Conservation (phyloP, 352 stramenopile species). For the Phytopythium oedochilum region DNA sequence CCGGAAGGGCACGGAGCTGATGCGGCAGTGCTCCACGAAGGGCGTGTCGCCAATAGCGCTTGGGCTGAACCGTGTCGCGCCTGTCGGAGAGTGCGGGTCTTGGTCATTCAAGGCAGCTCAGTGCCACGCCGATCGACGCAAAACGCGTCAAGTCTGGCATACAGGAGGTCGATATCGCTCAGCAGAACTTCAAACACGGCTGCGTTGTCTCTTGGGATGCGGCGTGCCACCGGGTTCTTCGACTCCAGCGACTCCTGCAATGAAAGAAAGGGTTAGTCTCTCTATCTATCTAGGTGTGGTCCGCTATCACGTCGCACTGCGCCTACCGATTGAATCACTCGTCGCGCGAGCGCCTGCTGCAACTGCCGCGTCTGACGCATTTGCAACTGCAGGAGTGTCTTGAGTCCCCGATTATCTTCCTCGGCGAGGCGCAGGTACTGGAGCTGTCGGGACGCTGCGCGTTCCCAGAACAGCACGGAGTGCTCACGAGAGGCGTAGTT, state of each 20-base stretch:
- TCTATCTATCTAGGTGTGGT: no score
- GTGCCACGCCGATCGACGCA: neutral
- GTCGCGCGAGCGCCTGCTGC: conserved; percentile 16
- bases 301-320: no score
- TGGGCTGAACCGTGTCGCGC: neutral
- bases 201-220: neutral
- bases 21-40: neutral
- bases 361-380: conserved; percentile 19
- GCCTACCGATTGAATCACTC: conserved; percentile 7
- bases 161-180: neutral
- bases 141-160: neutral
- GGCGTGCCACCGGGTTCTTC: neutral
- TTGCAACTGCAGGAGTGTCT: conserved; percentile 23
- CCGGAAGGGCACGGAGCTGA: neutral
- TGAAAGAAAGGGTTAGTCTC: no score
- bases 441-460: conserved; percentile 18
- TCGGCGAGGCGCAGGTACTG: conserved; percentile 18
- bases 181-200: neutral
- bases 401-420: conserved; percentile 23
- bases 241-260: neutral
- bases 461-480: conserved; percentile 22
- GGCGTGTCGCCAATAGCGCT: neutral
- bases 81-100: neutral
- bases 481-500: neutral
- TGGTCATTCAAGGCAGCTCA: neutral